phyloP scores from a whole-genome alignment of 371 early-diverging fungal genomes.

The Lichtheimia ramosa region DNA sequence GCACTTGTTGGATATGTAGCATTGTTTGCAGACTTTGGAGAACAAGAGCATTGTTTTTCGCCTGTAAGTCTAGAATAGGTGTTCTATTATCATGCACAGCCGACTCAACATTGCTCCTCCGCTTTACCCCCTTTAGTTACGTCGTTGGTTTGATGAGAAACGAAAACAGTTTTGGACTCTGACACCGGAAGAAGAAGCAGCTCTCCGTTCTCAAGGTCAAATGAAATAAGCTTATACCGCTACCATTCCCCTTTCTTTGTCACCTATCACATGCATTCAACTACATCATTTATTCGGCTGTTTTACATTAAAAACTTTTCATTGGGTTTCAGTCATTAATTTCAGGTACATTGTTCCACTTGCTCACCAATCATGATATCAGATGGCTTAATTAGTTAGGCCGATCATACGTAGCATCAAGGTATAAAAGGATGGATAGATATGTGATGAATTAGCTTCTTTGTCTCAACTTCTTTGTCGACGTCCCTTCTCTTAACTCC shows the following conservation, averaged over 20 bases:
- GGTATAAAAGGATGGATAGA: slow-evolving; percentile 3
- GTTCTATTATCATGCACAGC: neutral
- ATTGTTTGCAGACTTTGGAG: slow-evolving; percentile 49
- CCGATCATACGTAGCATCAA: neutral
- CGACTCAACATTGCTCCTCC: neutral
- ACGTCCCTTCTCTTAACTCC: neutral
- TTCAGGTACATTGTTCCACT: slow-evolving; percentile 1
- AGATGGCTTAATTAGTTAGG: neutral
- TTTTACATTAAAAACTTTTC: no score
- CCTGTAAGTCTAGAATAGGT: slow-evolving; percentile 30
- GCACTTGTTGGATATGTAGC: slow-evolving; percentile 43
- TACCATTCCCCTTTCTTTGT: neutral
- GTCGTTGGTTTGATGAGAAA: slow-evolving; percentile 45
- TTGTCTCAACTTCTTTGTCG: slow-evolving; percentile 5
- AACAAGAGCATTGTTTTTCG: slow-evolving; percentile 45
- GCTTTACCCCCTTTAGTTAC: slow-evolving; percentile 23
- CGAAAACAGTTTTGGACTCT: slow-evolving; percentile 39
- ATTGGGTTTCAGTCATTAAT: no score
- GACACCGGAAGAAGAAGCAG: slow-evolving; percentile 37
- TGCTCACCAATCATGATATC: slow-evolving; percentile 5
- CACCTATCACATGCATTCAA: no score
- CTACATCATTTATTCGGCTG: no score
- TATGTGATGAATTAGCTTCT: no score
- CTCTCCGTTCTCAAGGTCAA: slow-evolving; percentile 45
- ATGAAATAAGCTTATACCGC: slow-evolving; percentile 12